phyloP scores from a whole-genome alignment of 2,329 filamentous ascomycete genomes.

The Cordyceps militaris region DNA sequence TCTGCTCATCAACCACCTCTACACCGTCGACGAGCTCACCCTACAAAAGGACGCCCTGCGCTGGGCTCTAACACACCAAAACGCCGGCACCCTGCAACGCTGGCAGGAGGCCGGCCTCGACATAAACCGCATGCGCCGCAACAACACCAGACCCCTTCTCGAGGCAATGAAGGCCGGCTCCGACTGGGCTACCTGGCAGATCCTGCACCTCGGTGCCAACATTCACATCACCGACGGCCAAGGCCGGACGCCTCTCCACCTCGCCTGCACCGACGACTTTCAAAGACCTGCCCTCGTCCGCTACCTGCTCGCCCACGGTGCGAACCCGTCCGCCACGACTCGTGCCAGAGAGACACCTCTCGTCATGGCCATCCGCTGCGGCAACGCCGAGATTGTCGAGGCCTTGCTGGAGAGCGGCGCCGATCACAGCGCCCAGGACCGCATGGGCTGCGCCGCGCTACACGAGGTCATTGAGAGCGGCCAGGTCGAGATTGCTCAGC shows the following conservation, averaged over 20 bases:
- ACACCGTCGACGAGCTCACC: conserved; percentile 10
- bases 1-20: conserved; percentile 10
- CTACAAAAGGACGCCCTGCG: conserved; percentile 10
- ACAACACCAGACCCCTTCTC: conserved; percentile 3
- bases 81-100: conserved; percentile 5
- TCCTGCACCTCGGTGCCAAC: conserved; percentile 6
- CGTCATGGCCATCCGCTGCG: not conserved
- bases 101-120: conserved; percentile 9
- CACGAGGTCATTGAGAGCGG: conserved; percentile 2
- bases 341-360: conserved; percentile 5
- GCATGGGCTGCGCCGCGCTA: conserved; percentile 6
- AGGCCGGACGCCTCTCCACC: conserved; percentile 6
- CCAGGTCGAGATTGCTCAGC: not conserved
- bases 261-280: conserved; percentile 7
- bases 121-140: conserved; percentile 8
- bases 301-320: conserved; percentile 7
- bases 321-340: not conserved
- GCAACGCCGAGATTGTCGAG: conserved; percentile 8
- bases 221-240: conserved; percentile 2
- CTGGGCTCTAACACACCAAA: conserved; percentile 9
- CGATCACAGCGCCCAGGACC: not conserved
- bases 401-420: conserved; percentile 4
- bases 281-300: conserved; percentile 2
- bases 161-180: conserved; percentile 10
- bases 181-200: conserved; percentile 10